Evolutionary conservation across 2,329 filamentous ascomycete species (phyloP).

Genomic region (Fusarium cicatricum): DNA sequence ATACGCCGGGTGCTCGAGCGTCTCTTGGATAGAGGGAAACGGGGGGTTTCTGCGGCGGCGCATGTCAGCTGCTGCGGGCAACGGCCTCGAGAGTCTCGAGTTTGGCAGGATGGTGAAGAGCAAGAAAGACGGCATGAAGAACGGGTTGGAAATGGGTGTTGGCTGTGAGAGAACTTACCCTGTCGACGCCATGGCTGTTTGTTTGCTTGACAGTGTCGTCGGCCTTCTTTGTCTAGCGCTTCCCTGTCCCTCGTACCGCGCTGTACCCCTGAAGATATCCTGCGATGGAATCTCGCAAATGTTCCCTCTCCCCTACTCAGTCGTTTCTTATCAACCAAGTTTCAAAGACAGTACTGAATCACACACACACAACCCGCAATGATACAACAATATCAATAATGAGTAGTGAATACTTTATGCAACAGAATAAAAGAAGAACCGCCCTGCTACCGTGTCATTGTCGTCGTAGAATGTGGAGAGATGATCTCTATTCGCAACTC

Average conservation of each 20-base stretch:
- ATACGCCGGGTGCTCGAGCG: constrained; percentile 72
- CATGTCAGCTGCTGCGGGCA: constrained; percentile 17
- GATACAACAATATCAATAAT: not conserved
- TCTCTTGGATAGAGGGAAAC: constrained; percentile 62
- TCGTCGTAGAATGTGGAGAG: constrained; percentile 12
- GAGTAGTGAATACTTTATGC: not conserved
- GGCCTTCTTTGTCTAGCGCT: not conserved
- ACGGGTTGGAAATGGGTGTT: not conserved
- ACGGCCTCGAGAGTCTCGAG: too few species aligned
- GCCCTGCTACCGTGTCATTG: not conserved
- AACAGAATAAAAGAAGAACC: not conserved
- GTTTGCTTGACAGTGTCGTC: constrained; percentile 19
- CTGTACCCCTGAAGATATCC: not conserved
- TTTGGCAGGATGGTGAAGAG: not conserved
- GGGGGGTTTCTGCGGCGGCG: constrained; percentile 13
- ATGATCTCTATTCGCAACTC: not conserved
- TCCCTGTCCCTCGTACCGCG: not conserved
- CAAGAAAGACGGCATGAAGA: not conserved
- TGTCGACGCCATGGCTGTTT: constrained; percentile 19
- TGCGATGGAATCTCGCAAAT: not conserved
- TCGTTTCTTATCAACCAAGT: too few species aligned
- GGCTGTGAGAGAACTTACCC: constrained; percentile 16
- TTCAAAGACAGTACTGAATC: too few species aligned
- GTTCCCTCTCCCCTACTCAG: not conserved
- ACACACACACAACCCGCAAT: too few species aligned